Evolutionary conservation across 2,329 filamentous ascomycete species (phyloP).

Genomic region (Passalora sequoiae): DNA sequence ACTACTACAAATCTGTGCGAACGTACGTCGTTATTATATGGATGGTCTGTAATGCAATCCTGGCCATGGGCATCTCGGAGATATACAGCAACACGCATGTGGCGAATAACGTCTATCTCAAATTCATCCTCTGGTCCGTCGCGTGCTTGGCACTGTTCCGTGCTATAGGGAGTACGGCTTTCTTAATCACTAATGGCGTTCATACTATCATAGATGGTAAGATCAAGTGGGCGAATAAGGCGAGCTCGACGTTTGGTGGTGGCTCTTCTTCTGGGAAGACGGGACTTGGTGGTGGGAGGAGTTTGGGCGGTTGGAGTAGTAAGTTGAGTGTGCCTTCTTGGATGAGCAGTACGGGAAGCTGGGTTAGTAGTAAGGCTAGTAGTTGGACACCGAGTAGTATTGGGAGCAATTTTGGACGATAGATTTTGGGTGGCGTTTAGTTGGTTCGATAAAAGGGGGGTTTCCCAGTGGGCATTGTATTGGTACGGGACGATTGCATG

Average conservation of each 20-base stretch:
- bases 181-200: constrained; percentile 75
- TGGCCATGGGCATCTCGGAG: constrained; percentile 90
- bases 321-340: constrained; percentile 37
- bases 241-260: background rate
- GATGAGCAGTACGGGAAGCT: constrained; percentile 34
- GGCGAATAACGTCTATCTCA: constrained; percentile 81
- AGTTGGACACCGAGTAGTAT: constrained; percentile 30
- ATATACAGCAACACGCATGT: constrained; percentile 69
- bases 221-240: constrained; percentile 50
- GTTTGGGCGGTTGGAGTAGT: constrained; percentile 32
- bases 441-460: too few species aligned
- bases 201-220: constrained; percentile 84
- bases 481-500: too few species aligned
- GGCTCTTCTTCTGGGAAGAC: background rate
- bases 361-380: constrained; percentile 36
- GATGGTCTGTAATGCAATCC: constrained; percentile 86
- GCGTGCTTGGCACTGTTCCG: constrained; percentile 82
- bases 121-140: constrained; percentile 89
- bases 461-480: too few species aligned
- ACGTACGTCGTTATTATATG: constrained; percentile 97
- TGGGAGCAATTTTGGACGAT: constrained; percentile 24
- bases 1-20: constrained; percentile 95
- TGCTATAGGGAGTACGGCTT: constrained; percentile 73
- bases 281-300: constrained; percentile 25
- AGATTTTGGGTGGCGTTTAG: too few species aligned